Conservation (phyloP, 441 rosid species). For the Populus hybrid region DNA sequence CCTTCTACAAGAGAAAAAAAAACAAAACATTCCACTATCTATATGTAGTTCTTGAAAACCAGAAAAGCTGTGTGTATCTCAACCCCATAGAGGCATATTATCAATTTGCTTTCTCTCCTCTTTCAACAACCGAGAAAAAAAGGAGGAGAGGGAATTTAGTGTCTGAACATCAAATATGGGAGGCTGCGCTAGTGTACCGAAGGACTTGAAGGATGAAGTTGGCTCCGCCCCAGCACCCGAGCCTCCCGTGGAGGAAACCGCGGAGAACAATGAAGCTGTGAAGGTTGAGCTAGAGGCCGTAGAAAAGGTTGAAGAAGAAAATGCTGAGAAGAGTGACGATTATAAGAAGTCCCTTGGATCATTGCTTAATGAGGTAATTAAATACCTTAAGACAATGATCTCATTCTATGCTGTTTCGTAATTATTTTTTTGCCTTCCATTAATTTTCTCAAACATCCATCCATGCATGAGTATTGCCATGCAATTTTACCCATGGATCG, state of each 20-base stretch:
- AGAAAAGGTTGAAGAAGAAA: not conserved
- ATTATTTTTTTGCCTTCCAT: not conserved
- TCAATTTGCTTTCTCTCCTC: not conserved
- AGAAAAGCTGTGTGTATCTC: not conserved
- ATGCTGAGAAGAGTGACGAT: not conserved
- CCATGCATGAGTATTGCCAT: not conserved
- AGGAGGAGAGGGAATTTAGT: not conserved
- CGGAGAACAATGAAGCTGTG: not conserved
- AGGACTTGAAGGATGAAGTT: not conserved
- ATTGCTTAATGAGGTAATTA: not conserved
- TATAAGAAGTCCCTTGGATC: not conserved
- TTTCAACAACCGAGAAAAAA: not conserved
- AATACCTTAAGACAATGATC: not conserved
- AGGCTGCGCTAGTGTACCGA: conserved; percentile 8
- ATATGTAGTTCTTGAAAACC: not conserved
- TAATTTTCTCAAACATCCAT: not conserved
- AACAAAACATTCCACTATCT: not conserved
- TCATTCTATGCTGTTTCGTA: not conserved
- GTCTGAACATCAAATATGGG: not conserved
- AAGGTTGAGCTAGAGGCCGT: not conserved
- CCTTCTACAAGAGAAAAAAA: not conserved
- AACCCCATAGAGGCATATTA: not conserved
- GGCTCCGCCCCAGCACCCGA: not conserved
- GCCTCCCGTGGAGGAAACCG: not conserved
- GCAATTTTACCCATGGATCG: no score